Base-by-base conservation (phyloP, 2,329 filamentous ascomycete species). In the Fusarium redolens region DNA sequence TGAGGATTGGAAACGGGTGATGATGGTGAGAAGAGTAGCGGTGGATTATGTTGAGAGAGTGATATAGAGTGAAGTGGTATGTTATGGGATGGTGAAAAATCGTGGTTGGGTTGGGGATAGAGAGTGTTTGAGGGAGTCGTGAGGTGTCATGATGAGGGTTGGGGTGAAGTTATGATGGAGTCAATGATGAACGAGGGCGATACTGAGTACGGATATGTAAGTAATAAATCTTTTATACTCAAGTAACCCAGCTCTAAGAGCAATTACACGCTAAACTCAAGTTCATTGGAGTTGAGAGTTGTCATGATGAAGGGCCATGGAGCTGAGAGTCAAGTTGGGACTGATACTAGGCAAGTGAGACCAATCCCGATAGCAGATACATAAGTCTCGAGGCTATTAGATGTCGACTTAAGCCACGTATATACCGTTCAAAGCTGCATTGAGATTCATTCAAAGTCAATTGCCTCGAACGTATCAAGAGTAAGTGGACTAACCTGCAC, bases 1-100 rank as follows among this genome's bases (percentile, higher is more conserved):
- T 56, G 69, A 25, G 13, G 58, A 20, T 56, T 40, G 18, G 28
- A 25, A 72, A 69, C 65, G 38, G 47, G 54, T 64, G 64, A 72
- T 47, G n/a, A 30, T 74, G 43, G 50, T 35, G 51, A 51, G 38
- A 25, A 63, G 18, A 12, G 10, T 18, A 31, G 63, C 54, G 61
- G 50, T 64, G 31, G 20, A 30, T 25, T 3, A 13, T 14, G 25
- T 50, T 65, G 50, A 14, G 9, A 20, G 30, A 17, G 13, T 40
- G 7, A 30, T 7, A 45, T 57, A 8, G 17, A 35, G 11, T 17
- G 15, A 51, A 11, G n/a, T 51, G 31, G 15, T 25, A n/a, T 41
- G 38, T 20, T 40, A 40, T 40, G 38, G 20, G 18, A n/a, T 38
- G 37, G 37, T n/a, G 4, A 40, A 13, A 11, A n/a, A 13, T 13